Base-by-base conservation (phyloP, 768 basidiomycete genomes). In the Fistulinella prunicolor region DNA sequence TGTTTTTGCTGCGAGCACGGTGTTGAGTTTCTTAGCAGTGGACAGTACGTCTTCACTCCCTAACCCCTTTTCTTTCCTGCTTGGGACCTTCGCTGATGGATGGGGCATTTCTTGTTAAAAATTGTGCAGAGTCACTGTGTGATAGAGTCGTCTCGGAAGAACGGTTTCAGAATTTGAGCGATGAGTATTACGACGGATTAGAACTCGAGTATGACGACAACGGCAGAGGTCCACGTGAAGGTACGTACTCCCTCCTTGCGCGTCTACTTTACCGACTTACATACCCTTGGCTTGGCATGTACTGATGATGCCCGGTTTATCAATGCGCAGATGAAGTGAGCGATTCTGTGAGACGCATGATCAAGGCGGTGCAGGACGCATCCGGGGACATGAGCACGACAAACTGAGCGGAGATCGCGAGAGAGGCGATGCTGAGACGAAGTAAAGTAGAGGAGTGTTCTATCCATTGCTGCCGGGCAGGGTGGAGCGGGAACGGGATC, bases 281-380 rank as follows among this genome's bases (percentile, higher is more conserved):
- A 5, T 28, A 28, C 5, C 26, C 10, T 10, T 28, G n/a, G n/a
- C n/a, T n/a, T n/a, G n/a, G n/a, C n/a, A n/a, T n/a, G n/a, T n/a
- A n/a, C n/a, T n/a, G n/a, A n/a, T n/a, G n/a, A n/a, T n/a, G n/a
- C n/a, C n/a, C n/a, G n/a, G n/a, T n/a, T n/a, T n/a, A n/a, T n/a
- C n/a, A n/a, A n/a, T n/a, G n/a, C 17, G n/a, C 46, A 63, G 62
- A 38, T 1, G 62, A 63, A 41, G 62, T 64, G 12, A 62, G 57
- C 32, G 46, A 54, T 21, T 51, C 55, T 1, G 50, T 64, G 14
- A 50, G 60, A 10, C 40, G 26, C 16, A 47, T 64, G 63, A 60
- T 64, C 38, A 54, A 44, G 42, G 9, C 41, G 14, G 54, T 60
- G 51, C 57, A 65, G 28, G 28, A n/a, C n/a, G n/a, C n/a, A n/a